Evolutionary conservation across 164 flowering plant genomes (phyloP), one percentile per base, ranked within the genome.

Genomic region (Stephania yunnanensis): DNA sequence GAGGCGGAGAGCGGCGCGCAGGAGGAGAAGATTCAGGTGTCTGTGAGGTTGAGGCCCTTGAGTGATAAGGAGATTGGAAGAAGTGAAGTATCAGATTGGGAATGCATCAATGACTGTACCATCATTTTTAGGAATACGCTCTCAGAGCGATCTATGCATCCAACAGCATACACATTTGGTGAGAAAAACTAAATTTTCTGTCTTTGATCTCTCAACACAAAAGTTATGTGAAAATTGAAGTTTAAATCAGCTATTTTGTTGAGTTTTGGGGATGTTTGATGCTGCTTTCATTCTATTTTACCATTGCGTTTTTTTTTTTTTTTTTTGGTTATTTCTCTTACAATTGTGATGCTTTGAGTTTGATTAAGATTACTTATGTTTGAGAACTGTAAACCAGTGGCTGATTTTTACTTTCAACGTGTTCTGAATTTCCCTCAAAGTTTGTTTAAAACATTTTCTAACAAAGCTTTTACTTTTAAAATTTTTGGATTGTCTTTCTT

Each of bases 61-160:
- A 94, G 82, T 83, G 99, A 88, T 50, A 96, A 89, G 83, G 98
- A 94, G 85, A 80, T 82, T 75, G 81, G 78, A 2, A 84, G 82
- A 73, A 88, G 81, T 83, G 98, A 96, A 81, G 91, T 85, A n/a
- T 84, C 92, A 1, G 99, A 96, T 77, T 96, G 99, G 99, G 99
- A 96, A 85, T 96, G 99, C 84, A 96, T 96, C 82, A 94, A 91
- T 75, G 91, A 91, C 48, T 87, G 83, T 73, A 91, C 95, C 76
- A 85, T 96, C 77, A 85, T 96, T 69, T 94, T 84, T 80, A 80
- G 97, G 78, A 94, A 96, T 84, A 94, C 91, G 74, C 90, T 96
- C 5, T 89, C 88, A 50, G 99, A 94, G 80, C 90, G 98, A 6
- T 91, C 97, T 46, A 83, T 83, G 77, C 85, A 89, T 75, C 99